These are phyloP conservation scores for Chalciporus piperatus DNA, from an alignment of 768 basidiomycete species.

Conservation along the genomic window DNA sequence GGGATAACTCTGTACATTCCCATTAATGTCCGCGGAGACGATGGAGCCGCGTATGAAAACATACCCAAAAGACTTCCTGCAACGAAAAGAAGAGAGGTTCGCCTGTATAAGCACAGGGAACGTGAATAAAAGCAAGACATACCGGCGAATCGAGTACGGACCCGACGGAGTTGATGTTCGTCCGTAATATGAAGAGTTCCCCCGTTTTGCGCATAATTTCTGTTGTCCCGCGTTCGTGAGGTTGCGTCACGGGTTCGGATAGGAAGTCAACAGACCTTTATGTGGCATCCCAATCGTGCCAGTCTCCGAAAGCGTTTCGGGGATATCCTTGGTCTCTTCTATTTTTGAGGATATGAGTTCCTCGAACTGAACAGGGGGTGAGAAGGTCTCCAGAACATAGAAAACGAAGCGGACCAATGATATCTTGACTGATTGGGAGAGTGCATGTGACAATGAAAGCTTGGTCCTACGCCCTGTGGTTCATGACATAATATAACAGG, in stretches of 20 bases:
- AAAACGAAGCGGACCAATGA: constrained; percentile 58
- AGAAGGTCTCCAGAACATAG: neutral
- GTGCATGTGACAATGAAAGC: constrained; percentile 88
- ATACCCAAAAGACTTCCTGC: constrained; percentile 93
- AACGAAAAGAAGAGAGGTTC: neutral
- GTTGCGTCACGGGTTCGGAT: constrained; percentile 1
- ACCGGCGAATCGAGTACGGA: constrained; percentile 96
- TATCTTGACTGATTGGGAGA: constrained; percentile 96
- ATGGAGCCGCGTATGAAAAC: constrained; percentile 20
- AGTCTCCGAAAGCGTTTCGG: constrained; percentile 88
- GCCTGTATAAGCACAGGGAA: neutral
- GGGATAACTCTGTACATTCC: constrained; percentile 71
- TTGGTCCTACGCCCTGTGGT: constrained; percentile 71
- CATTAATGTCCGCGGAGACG: constrained; percentile 18
- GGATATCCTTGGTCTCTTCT: constrained; percentile 95
- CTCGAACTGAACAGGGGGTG: constrained; percentile 61
- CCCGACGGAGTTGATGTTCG: constrained; percentile 93
- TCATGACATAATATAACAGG: constrained; percentile 8
- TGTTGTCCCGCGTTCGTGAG: constrained; percentile 24
- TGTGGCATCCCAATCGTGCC: constrained; percentile 92
- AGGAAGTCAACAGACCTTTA: constrained; percentile 48
- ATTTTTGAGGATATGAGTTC: constrained; percentile 89
- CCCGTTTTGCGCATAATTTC: constrained; percentile 99
- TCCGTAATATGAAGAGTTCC: constrained; percentile 86
- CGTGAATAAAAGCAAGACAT: constrained; percentile 30